Base-by-base conservation (phyloP, 805 yeast species). In the Wickerhamomyces kurtzmanii region DNA sequence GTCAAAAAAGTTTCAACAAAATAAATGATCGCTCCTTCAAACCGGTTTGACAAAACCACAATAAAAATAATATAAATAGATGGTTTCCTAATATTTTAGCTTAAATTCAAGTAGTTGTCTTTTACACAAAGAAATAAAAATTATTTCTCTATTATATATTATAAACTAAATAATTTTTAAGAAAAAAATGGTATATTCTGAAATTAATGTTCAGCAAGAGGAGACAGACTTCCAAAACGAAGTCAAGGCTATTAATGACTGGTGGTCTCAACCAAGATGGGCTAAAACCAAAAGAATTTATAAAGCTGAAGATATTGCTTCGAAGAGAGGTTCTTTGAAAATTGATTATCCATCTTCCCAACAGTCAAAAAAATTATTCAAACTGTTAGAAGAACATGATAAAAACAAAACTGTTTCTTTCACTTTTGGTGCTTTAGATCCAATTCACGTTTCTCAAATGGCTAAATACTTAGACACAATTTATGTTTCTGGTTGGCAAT, bases 231-330 rank as follows among this genome's bases (percentile, higher is more conserved):
- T 47, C 29, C 42, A 42, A 35, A 26, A 34, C 24, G 86, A 85
- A 50, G 79, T 84, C 33, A 65, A 68, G 20, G 82, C 74, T 22
- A 75, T 89, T 49, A 72, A 78, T 39, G 49, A 73, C 49, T 89
- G 97, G 97, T 89, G 97, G 97, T 48, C 81, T 7, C 71, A 78
- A 51, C 93, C 96, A 38, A 81, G 97, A 55, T 89, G 96, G 96
- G 62, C 57, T 32, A 71, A 77, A 45, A 82, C 94, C 43, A 84
- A 78, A 61, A 77, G 98, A 52, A 79, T 78, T 49, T 89, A 89
- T 63, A 55, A 83, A 24, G 80, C 96, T 19, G 84, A 77, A 52
- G 94, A 85, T 45, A 84, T 89, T 50, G 96, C 89, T 23, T 63
- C 68, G 41, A 84, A 87, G 71, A 80, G 96, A 55, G 87, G 94